phyloP scores from a whole-genome alignment of 441 rosid species.

The Populus hybrid region DNA sequence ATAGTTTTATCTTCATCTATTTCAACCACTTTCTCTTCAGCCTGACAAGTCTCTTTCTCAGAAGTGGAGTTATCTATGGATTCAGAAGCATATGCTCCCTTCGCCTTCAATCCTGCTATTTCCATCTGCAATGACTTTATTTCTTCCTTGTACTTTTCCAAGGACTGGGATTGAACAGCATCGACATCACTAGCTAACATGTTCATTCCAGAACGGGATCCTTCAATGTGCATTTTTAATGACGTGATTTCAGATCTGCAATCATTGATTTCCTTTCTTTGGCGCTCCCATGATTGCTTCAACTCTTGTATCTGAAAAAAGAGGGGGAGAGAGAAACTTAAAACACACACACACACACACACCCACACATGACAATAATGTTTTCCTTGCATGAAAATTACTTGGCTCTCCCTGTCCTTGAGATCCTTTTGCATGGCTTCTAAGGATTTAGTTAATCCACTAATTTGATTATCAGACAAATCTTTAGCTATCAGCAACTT shows the following conservation, averaged over 20 bases:
- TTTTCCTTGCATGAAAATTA: conserved; percentile 16
- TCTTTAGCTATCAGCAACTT: conserved; percentile 51
- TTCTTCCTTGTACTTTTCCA: conserved; percentile 59
- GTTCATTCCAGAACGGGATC: conserved; percentile 57
- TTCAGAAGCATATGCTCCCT: conserved; percentile 26
- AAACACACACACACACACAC: neutral
- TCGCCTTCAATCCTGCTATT: conserved; percentile 49
- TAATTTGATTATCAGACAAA: conserved; percentile 53
- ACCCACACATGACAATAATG: neutral
- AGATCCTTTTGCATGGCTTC: conserved; percentile 72
- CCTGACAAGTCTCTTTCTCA: conserved; percentile 43
- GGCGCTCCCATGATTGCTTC: conserved; percentile 71
- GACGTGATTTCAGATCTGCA: conserved; percentile 91
- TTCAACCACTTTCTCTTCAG: conserved; percentile 62
- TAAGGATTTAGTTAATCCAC: conserved; percentile 52
- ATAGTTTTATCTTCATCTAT: conserved; percentile 60
- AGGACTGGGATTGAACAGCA: conserved; percentile 45
- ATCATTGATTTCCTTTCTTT: conserved; percentile 75
- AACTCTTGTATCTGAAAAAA: conserved; percentile 62
- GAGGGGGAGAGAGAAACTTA: neutral
- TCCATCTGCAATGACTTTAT: conserved; percentile 54
- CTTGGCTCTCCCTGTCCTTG: conserved; percentile 78
- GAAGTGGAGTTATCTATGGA: conserved; percentile 31
- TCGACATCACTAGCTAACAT: conserved; percentile 41
- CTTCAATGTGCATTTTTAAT: conserved; percentile 89